phyloP scores from a whole-genome alignment of 257 asterid species.

The Solanum tarijense region DNA sequence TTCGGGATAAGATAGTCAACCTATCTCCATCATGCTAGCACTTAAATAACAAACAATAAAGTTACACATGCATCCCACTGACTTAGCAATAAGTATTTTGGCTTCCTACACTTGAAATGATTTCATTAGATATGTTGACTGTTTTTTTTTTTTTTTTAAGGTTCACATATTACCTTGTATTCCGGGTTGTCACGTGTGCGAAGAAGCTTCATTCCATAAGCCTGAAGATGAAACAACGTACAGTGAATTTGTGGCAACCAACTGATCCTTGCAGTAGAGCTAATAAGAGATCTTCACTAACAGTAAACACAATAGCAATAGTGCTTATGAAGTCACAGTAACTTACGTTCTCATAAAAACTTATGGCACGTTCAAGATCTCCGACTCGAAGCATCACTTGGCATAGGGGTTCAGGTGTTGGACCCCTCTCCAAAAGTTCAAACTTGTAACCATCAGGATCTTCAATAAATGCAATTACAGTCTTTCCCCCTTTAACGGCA shows the following conservation, averaged over 20 bases:
- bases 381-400: constrained; percentile 99
- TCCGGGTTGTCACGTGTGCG: constrained; percentile 95
- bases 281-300: neutral
- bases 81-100: neutral
- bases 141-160: neutral
- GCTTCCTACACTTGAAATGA: neutral
- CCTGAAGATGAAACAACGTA: constrained; percentile 24
- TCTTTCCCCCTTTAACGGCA: constrained; percentile 94
- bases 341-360: constrained; percentile 77
- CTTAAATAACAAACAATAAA: neutral
- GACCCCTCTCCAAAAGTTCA: constrained; percentile 95
- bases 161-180: constrained; percentile 55
- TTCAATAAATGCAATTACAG: constrained; percentile 90
- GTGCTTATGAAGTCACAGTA: neutral
- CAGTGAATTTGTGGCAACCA: neutral
- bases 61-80: neutral
- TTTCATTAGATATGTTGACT: neutral
- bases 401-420: constrained; percentile 93
- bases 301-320: neutral
- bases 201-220: constrained; percentile 95
- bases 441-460: constrained; percentile 98
- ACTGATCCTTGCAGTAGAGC: neutral
- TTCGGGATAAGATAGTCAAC: neutral
- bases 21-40: neutral
- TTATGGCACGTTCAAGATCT: constrained; percentile 83